phyloP scores from a whole-genome alignment of 495 filamentous ascomycete species.

The Trypethelium eluteriae region DNA sequence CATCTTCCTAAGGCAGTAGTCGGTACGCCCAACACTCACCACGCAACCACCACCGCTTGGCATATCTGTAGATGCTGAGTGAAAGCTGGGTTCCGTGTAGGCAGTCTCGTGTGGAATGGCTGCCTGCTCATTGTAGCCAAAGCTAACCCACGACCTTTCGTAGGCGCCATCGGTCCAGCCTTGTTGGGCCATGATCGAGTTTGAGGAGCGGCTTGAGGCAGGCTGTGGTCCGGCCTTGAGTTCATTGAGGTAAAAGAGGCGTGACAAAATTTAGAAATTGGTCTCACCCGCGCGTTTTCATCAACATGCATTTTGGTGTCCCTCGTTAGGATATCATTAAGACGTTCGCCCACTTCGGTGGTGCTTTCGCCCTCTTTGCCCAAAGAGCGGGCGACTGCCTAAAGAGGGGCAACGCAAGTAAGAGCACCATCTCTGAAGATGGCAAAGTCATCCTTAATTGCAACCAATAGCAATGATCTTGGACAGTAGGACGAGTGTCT shows the following conservation, averaged over 20 bases:
- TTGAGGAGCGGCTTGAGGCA: background rate
- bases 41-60: background rate
- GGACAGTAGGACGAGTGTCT: too few species aligned
- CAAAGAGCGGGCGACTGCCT: background rate
- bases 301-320: background rate
- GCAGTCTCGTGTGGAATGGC: background rate
- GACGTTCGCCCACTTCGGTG: background rate
- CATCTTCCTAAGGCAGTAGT: background rate
- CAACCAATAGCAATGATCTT: too few species aligned
- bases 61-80: background rate
- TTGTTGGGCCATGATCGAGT: background rate
- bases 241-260: background rate
- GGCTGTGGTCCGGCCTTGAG: background rate
- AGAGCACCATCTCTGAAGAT: too few species aligned
- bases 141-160: too few species aligned
- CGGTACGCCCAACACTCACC: background rate
- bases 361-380: slow-evolving; percentile 3
- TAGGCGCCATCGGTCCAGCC: background rate
- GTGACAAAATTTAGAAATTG: background rate
- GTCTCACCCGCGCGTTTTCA: background rate
- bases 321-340: background rate
- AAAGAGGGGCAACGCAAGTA: background rate
- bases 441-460: too few species aligned
- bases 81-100: background rate
- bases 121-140: background rate